These are phyloP conservation scores for Xerocomus brunneocitrinus DNA, from an alignment of 768 basidiomycete species.

Conservation along the genomic window DNA sequence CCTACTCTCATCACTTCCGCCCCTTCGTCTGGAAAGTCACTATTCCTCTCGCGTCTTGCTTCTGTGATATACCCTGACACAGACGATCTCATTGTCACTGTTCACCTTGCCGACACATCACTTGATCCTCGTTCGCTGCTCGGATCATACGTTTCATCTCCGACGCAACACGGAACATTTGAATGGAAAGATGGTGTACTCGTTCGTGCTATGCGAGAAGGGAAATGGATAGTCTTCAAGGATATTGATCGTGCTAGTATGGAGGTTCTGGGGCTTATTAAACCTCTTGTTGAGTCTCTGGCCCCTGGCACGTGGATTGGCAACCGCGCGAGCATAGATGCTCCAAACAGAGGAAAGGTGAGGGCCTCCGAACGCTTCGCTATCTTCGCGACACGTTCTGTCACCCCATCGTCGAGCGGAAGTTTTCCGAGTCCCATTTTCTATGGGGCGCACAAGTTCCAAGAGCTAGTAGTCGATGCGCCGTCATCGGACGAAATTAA, in stretches of 20 bases:
- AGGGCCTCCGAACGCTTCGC: constrained; percentile 77
- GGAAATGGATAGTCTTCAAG: constrained; percentile 89
- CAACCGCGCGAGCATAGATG: constrained; percentile 57
- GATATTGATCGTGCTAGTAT: constrained; percentile 88
- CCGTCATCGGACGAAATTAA: constrained; percentile 66
- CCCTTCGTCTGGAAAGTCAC: constrained; percentile 84
- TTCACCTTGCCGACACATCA: constrained; percentile 93
- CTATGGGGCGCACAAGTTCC: constrained; percentile 82
- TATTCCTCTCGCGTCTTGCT: constrained; percentile 75
- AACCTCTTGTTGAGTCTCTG: constrained; percentile 77
- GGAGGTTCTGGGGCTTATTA: constrained; percentile 85
- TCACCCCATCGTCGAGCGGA: constrained; percentile 42
- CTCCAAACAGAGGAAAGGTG: constrained; percentile 72
- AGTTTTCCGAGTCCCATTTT: constrained; percentile 60
- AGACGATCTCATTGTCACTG: constrained; percentile 69
- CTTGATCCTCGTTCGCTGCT: constrained; percentile 90
- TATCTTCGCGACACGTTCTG: constrained; percentile 85
- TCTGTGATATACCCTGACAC: constrained; percentile 53
- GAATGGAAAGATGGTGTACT: constrained; percentile 96
- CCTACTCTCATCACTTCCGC: constrained; percentile 83
- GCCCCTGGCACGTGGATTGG: constrained; percentile 72
- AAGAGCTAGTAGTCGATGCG: constrained; percentile 58
- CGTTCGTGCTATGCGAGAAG: constrained; percentile 83
- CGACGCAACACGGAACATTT: constrained; percentile 78
- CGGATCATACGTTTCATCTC: constrained; percentile 89